A percentile compares a stretch with the other conserved stretches of the same genome.
These are phyloP conservation scores for Salvia splendens DNA, from an alignment of 257 asterid genomes.

Conservation along the genomic window DNA sequence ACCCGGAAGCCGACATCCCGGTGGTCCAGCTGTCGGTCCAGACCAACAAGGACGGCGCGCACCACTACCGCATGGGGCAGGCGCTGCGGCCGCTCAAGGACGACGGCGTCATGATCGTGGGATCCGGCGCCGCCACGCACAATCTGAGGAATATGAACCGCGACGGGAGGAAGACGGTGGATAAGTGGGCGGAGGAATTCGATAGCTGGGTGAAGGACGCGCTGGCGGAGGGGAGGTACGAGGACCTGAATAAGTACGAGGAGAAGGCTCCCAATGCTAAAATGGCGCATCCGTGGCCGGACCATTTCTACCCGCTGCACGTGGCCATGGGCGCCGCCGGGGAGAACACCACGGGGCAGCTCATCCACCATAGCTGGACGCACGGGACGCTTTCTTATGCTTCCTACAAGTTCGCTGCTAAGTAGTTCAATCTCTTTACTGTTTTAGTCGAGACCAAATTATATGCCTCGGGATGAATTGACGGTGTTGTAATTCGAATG, in stretches of 20 bases:
- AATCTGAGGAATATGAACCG: conserved; percentile 41
- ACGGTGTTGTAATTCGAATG: not conserved
- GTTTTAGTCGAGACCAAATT: not conserved
- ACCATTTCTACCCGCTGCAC: conserved; percentile 63
- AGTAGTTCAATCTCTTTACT: not conserved
- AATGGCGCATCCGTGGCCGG: conserved; percentile 55
- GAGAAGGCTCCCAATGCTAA: conserved; percentile 54
- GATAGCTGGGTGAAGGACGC: conserved; percentile 52
- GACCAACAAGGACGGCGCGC: conserved; percentile 48
- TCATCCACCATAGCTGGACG: conserved; percentile 61
- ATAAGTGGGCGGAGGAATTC: conserved; percentile 50
- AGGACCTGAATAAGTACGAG: conserved; percentile 48
- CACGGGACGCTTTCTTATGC: conserved; percentile 52
- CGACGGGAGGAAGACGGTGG: conserved; percentile 31
- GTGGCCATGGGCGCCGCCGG: conserved; percentile 75
- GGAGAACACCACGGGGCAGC: conserved; percentile 47
- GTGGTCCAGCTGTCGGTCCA: conserved; percentile 63
- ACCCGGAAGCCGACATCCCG: conserved; percentile 62
- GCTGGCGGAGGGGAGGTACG: conserved; percentile 48
- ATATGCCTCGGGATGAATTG: not conserved
- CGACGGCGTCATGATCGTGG: conserved; percentile 50
- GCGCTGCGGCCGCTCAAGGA: conserved; percentile 49
- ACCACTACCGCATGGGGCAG: conserved; percentile 50
- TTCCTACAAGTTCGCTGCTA: conserved; percentile 44
- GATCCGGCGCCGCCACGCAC: conserved; percentile 58